Percentiles rank a stretch among this genome's conserved stretches.
phyloP scores from a whole-genome alignment of 768 basidiomycete genomes.

The Tricholomella constricta region DNA sequence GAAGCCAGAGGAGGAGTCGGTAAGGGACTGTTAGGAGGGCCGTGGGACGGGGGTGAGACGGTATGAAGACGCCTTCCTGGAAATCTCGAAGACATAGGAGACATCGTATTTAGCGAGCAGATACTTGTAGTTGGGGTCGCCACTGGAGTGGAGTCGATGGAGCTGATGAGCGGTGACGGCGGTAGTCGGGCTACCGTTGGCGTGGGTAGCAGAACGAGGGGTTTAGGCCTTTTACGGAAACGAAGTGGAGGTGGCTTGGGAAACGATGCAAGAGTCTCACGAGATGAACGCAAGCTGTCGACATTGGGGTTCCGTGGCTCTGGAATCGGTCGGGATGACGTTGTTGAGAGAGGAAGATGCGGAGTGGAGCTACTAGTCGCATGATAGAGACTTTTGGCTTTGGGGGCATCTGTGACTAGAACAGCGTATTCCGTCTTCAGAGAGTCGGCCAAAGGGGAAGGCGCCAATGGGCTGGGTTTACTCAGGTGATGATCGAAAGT shows the following conservation, averaged over 20 bases:
- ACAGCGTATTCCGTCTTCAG: slow-evolving; percentile 20
- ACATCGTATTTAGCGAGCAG: slow-evolving; percentile 14
- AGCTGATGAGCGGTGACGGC: slow-evolving; percentile 33
- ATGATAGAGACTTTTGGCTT: slow-evolving; percentile 20
- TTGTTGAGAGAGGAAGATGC: slow-evolving; percentile 22
- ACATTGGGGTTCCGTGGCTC: slow-evolving; percentile 11
- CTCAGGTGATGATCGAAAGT: not conserved
- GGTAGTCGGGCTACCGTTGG: slow-evolving; percentile 31
- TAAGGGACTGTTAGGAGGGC: slow-evolving; percentile 40
- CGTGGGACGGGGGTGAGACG: slow-evolving; percentile 32
- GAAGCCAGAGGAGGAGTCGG: slow-evolving; percentile 31
- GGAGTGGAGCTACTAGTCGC: slow-evolving; percentile 26
- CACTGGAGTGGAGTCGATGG: slow-evolving; percentile 43
- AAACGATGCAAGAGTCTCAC: slow-evolving; percentile 34
- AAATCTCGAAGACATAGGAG: slow-evolving; percentile 14
- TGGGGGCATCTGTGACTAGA: slow-evolving; percentile 21
- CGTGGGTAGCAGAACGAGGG: slow-evolving; percentile 37
- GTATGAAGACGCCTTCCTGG: slow-evolving; percentile 25
- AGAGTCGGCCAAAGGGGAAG: not conserved
- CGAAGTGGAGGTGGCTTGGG: slow-evolving; percentile 41
- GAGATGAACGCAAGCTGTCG: not conserved
- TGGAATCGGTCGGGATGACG: slow-evolving; percentile 6
- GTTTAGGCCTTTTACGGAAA: slow-evolving; percentile 38
- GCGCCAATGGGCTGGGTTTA: not conserved
- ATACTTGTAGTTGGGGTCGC: slow-evolving; percentile 42